Evolutionary conservation across 371 early-diverging fungal genomes (phyloP).

Genomic region (Mucor indicus): DNA sequence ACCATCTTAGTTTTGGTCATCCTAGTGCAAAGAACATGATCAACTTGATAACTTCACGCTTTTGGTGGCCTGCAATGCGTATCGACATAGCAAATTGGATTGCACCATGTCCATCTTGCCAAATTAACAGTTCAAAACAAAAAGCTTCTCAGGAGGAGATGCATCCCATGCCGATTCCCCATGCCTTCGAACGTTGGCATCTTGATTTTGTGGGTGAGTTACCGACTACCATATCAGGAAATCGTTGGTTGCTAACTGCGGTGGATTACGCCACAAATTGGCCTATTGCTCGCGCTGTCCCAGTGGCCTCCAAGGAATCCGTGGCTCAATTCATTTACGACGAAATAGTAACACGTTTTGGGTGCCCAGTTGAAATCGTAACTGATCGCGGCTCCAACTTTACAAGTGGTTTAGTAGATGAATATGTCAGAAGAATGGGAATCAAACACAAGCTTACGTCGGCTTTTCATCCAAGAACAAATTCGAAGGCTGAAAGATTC

Average conservation of each 20-base stretch:
- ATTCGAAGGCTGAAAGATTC: slow-evolving; percentile 19
- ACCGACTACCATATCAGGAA: slow-evolving; percentile 11
- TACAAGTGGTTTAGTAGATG: neutral
- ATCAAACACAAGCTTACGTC: slow-evolving; percentile 6
- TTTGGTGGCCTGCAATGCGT: slow-evolving; percentile 23
- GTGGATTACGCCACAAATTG: slow-evolving; percentile 44
- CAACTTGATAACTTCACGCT: neutral
- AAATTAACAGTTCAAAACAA: slow-evolving; percentile 1
- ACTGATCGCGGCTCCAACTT: slow-evolving; percentile 26
- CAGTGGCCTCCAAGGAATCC: slow-evolving; percentile 10
- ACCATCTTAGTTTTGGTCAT: slow-evolving; percentile 7
- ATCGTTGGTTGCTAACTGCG: slow-evolving; percentile 26
- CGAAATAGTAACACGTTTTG: slow-evolving; percentile 27
- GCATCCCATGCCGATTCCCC: slow-evolving; percentile 3
- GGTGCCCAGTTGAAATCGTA: slow-evolving; percentile 22
- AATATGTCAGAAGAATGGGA: slow-evolving; percentile 2
- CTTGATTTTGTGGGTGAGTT: slow-evolving; percentile 27
- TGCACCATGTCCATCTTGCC: slow-evolving; percentile 1
- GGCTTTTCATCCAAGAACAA: slow-evolving; percentile 27
- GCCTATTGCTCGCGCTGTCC: slow-evolving; percentile 24
- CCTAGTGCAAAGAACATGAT: neutral
- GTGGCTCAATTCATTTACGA: slow-evolving; percentile 29
- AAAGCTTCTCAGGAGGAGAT: neutral
- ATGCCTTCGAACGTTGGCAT: slow-evolving; percentile 18
- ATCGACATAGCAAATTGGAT: slow-evolving; percentile 5